Evolutionary conservation across 805 yeast genomes (phyloP).

Genomic region (Zygosaccharomyces kombuchaensis): DNA sequence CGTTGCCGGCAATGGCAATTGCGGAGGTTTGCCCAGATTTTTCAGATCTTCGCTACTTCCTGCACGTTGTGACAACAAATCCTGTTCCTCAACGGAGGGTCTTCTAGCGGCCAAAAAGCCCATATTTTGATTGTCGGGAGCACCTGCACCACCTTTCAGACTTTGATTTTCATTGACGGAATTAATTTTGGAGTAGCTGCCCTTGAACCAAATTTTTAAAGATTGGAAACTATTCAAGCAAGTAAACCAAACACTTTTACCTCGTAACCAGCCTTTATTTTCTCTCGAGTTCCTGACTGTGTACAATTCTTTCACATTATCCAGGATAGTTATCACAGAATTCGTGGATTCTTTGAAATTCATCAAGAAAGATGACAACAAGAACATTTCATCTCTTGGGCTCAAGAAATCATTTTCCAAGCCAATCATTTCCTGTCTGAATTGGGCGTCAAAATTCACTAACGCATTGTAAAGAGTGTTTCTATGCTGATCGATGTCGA

Average conservation of each 20-base stretch:
- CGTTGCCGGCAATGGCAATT: slow-evolving; percentile 13
- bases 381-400: slow-evolving; percentile 48
- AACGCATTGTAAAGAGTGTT: slow-evolving; percentile 31
- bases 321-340: slow-evolving; percentile 32
- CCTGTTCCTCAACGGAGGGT: slow-evolving; percentile 29
- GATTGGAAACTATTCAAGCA: slow-evolving; percentile 34
- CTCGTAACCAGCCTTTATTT: slow-evolving; percentile 35
- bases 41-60: slow-evolving; percentile 1
- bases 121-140: slow-evolving; percentile 6
- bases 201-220: slow-evolving; percentile 38
- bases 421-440: slow-evolving; percentile 35
- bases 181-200: slow-evolving; percentile 12
- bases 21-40: not conserved
- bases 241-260: slow-evolving; percentile 42
- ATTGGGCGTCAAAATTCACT: slow-evolving; percentile 34
- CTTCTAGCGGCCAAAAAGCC: slow-evolving; percentile 20
- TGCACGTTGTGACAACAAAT: slow-evolving; percentile 25
- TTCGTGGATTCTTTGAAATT: slow-evolving; percentile 42
- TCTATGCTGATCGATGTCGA: slow-evolving; percentile 28
- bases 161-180: slow-evolving; percentile 36
- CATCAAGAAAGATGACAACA: slow-evolving; percentile 46
- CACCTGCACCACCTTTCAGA: slow-evolving; percentile 30
- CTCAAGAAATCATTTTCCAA: slow-evolving; percentile 34
- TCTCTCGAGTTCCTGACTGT: slow-evolving; percentile 33
- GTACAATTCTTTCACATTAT: slow-evolving; percentile 31